These are phyloP conservation scores for Hydrangea macrophylla DNA, from an alignment of 148 eudicot species.

Conservation along the genomic window DNA sequence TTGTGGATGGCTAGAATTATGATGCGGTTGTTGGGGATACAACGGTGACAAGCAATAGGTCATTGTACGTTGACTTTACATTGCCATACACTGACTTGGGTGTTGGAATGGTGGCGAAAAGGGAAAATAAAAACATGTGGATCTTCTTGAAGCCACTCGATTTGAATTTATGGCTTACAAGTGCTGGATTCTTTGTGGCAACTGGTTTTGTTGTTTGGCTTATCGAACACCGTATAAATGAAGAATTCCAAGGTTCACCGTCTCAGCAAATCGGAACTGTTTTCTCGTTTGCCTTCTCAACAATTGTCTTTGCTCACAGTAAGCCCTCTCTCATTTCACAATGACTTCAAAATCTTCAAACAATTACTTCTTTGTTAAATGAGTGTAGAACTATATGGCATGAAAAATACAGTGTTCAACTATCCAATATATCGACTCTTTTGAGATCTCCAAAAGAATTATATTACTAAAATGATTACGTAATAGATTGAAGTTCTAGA, in stretches of 20 bases:
- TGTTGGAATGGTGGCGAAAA: constrained; percentile 16
- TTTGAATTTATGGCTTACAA: constrained; percentile 11
- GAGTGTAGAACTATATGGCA: no score
- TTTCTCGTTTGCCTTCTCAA: constrained; percentile 24
- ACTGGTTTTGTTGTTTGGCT: constrained; percentile 26
- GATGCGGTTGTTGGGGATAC: constrained; percentile 32
- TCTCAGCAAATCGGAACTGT: constrained; percentile 17
- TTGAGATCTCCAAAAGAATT: no score
- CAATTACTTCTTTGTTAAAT: no score
- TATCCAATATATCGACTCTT: no score
- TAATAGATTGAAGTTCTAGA: no score
- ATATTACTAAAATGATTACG: no score
- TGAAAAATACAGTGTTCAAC: no score
- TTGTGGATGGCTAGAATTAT: constrained; percentile 5
- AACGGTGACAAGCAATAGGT: constrained; percentile 26
- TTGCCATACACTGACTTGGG: constrained; percentile 25
- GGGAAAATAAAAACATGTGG: constrained; percentile 18
- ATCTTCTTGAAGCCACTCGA: constrained; percentile 28
- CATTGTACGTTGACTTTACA: constrained; percentile 30
- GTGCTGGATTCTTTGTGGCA: constrained; percentile 12
- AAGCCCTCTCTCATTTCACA: constrained; percentile 2
- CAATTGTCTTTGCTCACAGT: constrained; percentile 30
- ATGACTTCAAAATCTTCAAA: no score
- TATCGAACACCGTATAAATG: constrained; percentile 20
- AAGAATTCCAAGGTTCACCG: constrained; percentile 17